Conservation (phyloP, 1,284 basidiomycete genomes). For the Apiotrichum gracile region DNA sequence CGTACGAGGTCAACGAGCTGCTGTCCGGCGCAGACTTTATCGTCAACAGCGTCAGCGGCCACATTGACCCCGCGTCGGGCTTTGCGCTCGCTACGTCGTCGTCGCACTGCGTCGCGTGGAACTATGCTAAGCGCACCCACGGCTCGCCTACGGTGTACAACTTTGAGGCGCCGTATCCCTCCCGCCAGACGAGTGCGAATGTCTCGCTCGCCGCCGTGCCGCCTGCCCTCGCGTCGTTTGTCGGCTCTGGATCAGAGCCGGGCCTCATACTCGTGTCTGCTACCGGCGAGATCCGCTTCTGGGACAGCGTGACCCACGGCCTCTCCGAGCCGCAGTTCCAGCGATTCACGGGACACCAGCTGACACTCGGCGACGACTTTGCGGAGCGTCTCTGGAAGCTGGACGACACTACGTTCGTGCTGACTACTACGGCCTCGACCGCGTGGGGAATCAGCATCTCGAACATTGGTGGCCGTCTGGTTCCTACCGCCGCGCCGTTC, state of each 20-base stretch:
- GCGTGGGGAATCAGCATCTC: slow-evolving; percentile 40
- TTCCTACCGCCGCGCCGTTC: slow-evolving; percentile 29
- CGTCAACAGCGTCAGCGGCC: slow-evolving; percentile 35
- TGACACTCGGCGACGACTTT: slow-evolving; percentile 41
- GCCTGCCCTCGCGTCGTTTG: slow-evolving; percentile 34
- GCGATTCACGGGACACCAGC: slow-evolving; percentile 24
- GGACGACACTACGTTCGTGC: slow-evolving; percentile 37
- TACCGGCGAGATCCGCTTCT: slow-evolving; percentile 45
- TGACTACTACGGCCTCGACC: slow-evolving; percentile 42
- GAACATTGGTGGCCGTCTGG: slow-evolving; percentile 31
- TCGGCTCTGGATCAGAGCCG: slow-evolving; percentile 41
- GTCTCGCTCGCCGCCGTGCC: slow-evolving; percentile 25
- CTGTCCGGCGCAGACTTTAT: slow-evolving; percentile 39
- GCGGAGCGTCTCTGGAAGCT: slow-evolving; percentile 37
- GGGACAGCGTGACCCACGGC: slow-evolving; percentile 46
- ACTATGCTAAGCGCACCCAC: slow-evolving; percentile 45
- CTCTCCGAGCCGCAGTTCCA: slow-evolving; percentile 28
- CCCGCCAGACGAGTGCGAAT: slow-evolving; percentile 9
- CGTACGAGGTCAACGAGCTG: slow-evolving; percentile 30
- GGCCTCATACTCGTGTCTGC: slow-evolving; percentile 45
- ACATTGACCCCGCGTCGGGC: slow-evolving; percentile 41
- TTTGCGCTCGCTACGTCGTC: slow-evolving; percentile 45
- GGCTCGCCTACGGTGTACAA: slow-evolving; percentile 37
- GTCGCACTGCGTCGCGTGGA: slow-evolving; percentile 45
- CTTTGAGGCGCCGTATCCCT: slow-evolving; percentile 34